Percentiles rank a stretch among this genome's conserved stretches.
These are phyloP conservation scores for Ophioceras dolichostomum DNA, from an alignment of 2,329 filamentous ascomycete species.

Conservation along the genomic window DNA sequence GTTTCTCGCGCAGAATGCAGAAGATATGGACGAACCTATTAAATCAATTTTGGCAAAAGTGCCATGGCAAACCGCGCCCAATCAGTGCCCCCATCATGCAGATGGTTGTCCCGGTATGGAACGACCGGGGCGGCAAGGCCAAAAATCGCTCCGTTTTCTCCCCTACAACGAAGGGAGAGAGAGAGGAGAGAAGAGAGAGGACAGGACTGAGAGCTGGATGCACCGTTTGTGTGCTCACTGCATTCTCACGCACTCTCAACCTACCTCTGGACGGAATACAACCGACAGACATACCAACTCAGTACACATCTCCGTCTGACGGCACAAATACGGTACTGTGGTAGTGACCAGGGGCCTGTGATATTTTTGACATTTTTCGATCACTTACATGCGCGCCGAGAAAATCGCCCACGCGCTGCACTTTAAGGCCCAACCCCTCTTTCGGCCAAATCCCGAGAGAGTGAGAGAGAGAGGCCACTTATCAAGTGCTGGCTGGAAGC, in stretches of 20 bases:
- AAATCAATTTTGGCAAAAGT: neutral
- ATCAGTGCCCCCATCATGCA: neutral
- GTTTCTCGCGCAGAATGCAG: neutral
- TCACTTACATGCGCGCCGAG: slow-evolving; percentile 4
- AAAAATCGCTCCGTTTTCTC: too few species aligned
- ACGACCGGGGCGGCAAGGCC: neutral
- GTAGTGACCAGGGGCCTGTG: neutral
- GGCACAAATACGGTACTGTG: neutral
- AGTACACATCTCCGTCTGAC: neutral
- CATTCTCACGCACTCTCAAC: too few species aligned
- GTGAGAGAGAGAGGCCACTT: neutral
- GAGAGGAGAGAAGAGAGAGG: neutral
- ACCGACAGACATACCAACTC: neutral
- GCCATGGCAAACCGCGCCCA: neutral
- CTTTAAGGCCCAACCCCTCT: neutral
- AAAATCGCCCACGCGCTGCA: neutral
- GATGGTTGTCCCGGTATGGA: neutral
- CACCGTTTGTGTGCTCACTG: neutral
- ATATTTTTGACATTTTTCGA: slow-evolving; percentile 3
- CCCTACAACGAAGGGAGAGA: neutral
- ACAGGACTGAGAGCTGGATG: neutral
- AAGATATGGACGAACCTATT: neutral
- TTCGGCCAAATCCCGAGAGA: neutral
- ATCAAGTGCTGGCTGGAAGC: too few species aligned
- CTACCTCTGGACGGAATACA: too few species aligned